Evolutionary conservation across 225 moss, liverwort and hornwort species (phyloP), one percentile per base, ranked within the genome.

Genomic region (Polytrichum commune): DNA sequence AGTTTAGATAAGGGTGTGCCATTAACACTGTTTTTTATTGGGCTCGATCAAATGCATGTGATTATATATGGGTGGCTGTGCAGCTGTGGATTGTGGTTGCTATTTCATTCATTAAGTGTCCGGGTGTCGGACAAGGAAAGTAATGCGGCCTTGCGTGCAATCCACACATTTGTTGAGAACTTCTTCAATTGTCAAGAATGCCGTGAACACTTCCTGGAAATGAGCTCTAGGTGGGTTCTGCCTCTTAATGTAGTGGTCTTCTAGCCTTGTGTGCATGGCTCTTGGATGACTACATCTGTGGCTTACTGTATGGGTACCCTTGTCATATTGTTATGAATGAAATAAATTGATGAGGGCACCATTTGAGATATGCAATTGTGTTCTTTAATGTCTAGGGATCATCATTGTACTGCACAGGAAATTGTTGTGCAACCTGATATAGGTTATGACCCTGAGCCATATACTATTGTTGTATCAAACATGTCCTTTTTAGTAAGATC

Each of bases 61-160:
- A 78, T 28, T 8, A 53, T 64, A 38, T 27, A 80, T 33, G 85
- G 77, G 7, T 23, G 26, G 35, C 70, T 19, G 56, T 78, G 86
- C 89, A 97, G 97, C 80, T 97, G 97, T 62, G 97, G 97, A 70
- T 74, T 94, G 61, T 97, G 97, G 97, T 88, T 92, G 63, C 90
- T 97, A 61, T 97, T 94, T 68, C 97, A 97, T 82, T 88, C 94
- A n/a, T 68, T 97, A 66, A 92, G 92, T 75, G 89, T 91, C 77
- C 91, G 94, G 54, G 92, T 92, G 78, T 92, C 91, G 7, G 91
- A 97, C 79, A 82, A 69, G 72, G 94, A 94, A 81, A 97, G 92
- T 66, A 67, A 77, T 25, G 73, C 64, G 64, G 88, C 97, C 60
- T 82, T 94, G 71, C 76, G 75, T 67, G 81, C 88, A 35, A 85